These are phyloP conservation scores for Canna indica DNA, from an alignment of 176 grass and related monocot genomes.

Conservation along the genomic window DNA sequence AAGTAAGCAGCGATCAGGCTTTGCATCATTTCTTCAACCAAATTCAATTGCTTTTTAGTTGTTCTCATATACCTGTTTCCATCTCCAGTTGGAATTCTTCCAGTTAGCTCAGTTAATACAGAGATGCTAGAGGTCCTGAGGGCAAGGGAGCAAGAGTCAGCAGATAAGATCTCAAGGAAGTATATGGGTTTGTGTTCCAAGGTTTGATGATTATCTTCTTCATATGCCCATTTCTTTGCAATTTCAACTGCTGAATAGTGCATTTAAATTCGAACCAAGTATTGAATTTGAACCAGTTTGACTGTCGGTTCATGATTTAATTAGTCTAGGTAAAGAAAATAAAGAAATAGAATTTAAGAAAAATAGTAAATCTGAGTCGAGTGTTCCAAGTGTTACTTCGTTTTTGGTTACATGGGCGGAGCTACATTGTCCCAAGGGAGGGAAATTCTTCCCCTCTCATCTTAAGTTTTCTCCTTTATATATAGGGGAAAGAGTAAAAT, in stretches of 20 bases:
- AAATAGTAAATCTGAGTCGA: no score
- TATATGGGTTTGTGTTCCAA: slow-evolving; percentile 4
- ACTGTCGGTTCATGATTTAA: no score
- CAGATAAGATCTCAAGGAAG: background rate
- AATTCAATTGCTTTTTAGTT: background rate
- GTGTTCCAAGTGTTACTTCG: no score
- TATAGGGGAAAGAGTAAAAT: no score
- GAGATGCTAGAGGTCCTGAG: background rate
- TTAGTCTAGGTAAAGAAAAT: no score
- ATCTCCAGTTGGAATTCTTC: background rate
- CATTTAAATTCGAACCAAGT: no score
- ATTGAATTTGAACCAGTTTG: no score
- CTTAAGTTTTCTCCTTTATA: no score
- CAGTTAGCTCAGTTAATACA: slow-evolving; percentile 2
- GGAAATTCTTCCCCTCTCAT: no score
- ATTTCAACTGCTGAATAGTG: background rate
- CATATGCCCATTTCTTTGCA: background rate
- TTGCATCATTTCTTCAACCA: background rate
- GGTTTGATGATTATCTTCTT: slow-evolving; percentile 4
- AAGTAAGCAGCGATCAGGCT: background rate
- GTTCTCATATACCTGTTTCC: background rate
- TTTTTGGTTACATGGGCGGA: no score
- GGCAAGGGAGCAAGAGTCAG: background rate
- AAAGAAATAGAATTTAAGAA: no score
- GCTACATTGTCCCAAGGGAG: no score